Percentiles rank a stretch among this genome's conserved stretches.
phyloP scores from a whole-genome alignment of 192 early-diverging fungal species.

The Lunasporangiospora selenospora region DNA sequence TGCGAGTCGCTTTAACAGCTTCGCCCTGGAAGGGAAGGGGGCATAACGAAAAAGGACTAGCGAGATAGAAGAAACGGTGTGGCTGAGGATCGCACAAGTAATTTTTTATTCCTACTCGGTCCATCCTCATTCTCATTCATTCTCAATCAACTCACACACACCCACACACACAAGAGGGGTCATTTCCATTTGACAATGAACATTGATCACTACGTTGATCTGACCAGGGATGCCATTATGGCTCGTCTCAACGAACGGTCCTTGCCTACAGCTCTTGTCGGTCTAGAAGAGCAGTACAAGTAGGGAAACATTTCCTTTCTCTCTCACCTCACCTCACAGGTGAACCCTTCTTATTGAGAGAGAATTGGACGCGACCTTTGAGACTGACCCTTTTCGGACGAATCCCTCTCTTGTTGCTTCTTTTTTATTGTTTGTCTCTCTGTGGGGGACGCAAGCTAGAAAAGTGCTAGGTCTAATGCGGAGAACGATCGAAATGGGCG shows the following conservation, averaged over 20 bases:
- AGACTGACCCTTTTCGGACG: too few relatives aligned
- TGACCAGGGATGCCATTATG: constrained; percentile 28
- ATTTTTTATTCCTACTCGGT: constrained; percentile 33
- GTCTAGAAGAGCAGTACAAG: constrained; percentile 57
- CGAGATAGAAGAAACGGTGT: too few relatives aligned
- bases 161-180: too few relatives aligned
- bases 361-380: too few relatives aligned
- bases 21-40: constrained; percentile 41
- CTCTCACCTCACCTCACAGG: too few relatives aligned
- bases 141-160: too few relatives aligned
- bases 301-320: constrained; percentile 14
- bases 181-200: constrained; percentile 1
- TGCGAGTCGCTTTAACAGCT: constrained; percentile 47
- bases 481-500: constrained; percentile 67
- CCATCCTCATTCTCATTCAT: constrained; percentile 2
- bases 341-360: too few relatives aligned
- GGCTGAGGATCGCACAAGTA: too few relatives aligned
- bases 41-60: constrained; percentile 61
- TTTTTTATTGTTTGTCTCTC: too few relatives aligned
- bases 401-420: too few relatives aligned
- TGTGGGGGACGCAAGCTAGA: too few relatives aligned
- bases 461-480: constrained; percentile 64
- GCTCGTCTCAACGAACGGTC: constrained; percentile 45
- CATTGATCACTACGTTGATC: background rate
- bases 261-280: constrained; percentile 46